Evolutionary conservation across 225 moss, liverwort and hornwort species (phyloP).

Genomic region (Asterella californica): DNA sequence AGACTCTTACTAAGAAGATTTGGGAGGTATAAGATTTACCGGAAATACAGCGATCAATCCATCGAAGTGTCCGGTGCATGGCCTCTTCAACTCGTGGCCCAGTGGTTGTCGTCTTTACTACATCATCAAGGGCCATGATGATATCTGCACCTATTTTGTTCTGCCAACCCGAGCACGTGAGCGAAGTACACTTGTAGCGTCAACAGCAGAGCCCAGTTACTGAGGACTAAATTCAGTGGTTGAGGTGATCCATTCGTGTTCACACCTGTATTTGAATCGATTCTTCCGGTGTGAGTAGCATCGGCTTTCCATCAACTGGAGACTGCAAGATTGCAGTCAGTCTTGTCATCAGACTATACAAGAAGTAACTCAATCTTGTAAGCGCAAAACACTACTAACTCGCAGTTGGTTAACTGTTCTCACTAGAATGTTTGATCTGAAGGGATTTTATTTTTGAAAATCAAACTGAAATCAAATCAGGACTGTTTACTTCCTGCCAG

Average conservation of each 20-base stretch:
- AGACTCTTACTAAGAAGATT: neutral
- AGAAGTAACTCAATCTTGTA: neutral
- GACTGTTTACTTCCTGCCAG: no score
- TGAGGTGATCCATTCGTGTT: neutral
- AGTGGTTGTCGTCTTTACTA: constrained; percentile 91
- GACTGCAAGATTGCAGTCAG: constrained; percentile 53
- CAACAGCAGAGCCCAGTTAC: neutral
- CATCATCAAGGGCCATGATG: constrained; percentile 98
- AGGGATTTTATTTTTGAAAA: neutral
- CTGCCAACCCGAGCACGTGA: constrained; percentile 33
- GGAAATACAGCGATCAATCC: constrained; percentile 95
- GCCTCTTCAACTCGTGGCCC: constrained; percentile 94
- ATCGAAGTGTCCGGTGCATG: constrained; percentile 84
- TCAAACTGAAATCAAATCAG: neutral
- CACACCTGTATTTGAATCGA: constrained; percentile 92
- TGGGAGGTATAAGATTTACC: constrained; percentile 32
- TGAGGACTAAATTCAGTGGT: neutral
- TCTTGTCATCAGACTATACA: neutral
- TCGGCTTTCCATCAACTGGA: constrained; percentile 92
- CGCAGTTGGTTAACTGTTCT: neutral
- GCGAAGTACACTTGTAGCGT: neutral
- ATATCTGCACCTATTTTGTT: constrained; percentile 98
- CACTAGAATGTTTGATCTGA: neutral
- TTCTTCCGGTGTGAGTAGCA: constrained; percentile 94
- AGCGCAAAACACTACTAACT: neutral